Evolutionary conservation across 1,284 basidiomycete genomes (phyloP), one percentile per base, ranked within the genome.

Genomic region (Trametes hirsuta): DNA sequence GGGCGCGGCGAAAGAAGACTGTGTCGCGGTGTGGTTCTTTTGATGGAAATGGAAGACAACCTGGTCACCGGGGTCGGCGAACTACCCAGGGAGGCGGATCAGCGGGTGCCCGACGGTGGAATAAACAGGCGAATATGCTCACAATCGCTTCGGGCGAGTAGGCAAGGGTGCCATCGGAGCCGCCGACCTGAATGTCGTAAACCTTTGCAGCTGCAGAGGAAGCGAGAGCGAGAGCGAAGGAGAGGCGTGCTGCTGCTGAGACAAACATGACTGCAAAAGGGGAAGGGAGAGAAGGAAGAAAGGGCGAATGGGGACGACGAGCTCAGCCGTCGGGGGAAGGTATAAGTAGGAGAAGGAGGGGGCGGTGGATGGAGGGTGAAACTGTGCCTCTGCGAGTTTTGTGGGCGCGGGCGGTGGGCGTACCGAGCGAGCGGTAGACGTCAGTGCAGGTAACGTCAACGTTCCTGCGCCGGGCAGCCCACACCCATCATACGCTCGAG

Each of bases 1-100:
- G 30, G 86, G 83, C 66, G 74, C 71, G 53, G 76, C 77, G 66
- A 86, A 83, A 36, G 84, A 79, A n/a, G 82, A 82, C 71, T 85
- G 84, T 30, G 82, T 80, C 35, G 79, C 83, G 2, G 82, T 81
- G 71, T 86, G 85, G 74, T 86, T 86, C 71, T 79, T 77, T 59
- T 74, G 73, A 55, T 79, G 71, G 76, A 85, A 87, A 60, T 80
- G 77, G 77, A 86, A 87, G 53, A 81, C 75, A 54, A 88, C 84
- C 70, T 81, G 79, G 71, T 87, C 85, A 54, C 85, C 85, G 59
- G 74, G 68, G 42, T 73, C 61, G 46, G 84, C 84, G 58, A 68
- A 72, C 83, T 84, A 25, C 61, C 11, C 22, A 18, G 10, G 21
- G 14, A 8, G 18, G 30, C 18, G 1, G 37, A 24, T 57, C 56